phyloP scores from a whole-genome alignment of 208 protist species.

The Leishmania tarentolae region DNA sequence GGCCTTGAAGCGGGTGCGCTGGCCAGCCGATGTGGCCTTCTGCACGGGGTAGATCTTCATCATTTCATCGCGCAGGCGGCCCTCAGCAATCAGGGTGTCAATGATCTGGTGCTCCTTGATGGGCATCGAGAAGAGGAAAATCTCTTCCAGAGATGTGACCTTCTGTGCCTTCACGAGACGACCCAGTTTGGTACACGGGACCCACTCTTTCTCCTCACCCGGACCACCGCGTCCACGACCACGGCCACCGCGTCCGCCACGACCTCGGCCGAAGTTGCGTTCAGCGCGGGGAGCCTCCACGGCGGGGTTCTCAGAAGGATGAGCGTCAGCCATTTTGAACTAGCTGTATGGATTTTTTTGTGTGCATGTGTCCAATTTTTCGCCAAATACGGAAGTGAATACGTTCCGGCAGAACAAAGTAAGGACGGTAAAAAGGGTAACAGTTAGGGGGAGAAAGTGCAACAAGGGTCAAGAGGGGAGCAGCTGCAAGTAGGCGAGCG shows the following conservation, averaged over 20 bases:
- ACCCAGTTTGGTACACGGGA: conserved; percentile 99
- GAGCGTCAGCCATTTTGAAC: conserved; percentile 76
- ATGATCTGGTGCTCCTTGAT: conserved; percentile 99
- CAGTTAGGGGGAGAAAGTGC: background rate
- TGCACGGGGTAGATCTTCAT: conserved; percentile 99
- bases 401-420: background rate
- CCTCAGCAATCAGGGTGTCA: conserved; percentile 95
- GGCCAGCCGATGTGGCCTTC: conserved; percentile 99
- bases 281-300: conserved; percentile 46
- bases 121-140: conserved; percentile 99
- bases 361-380: background rate
- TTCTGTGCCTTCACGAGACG: conserved; percentile 97
- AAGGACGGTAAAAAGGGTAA: background rate
- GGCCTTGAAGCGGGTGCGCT: conserved; percentile 99
- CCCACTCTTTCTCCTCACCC: conserved; percentile 95
- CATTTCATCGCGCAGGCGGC: conserved; percentile 92
- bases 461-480: background rate
- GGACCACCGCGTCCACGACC: conserved; percentile 42
- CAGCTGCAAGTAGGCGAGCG: background rate
- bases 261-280: conserved; percentile 61
- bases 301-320: conserved; percentile 38
- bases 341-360: background rate
- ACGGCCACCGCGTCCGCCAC: conserved; percentile 45
- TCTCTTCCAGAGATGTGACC: conserved; percentile 98
- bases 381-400: background rate